Evolutionary conservation across 1,139 yeast genomes (phyloP), one percentile per base, ranked within the genome.

Genomic region (Eremothecium coryli): DNA sequence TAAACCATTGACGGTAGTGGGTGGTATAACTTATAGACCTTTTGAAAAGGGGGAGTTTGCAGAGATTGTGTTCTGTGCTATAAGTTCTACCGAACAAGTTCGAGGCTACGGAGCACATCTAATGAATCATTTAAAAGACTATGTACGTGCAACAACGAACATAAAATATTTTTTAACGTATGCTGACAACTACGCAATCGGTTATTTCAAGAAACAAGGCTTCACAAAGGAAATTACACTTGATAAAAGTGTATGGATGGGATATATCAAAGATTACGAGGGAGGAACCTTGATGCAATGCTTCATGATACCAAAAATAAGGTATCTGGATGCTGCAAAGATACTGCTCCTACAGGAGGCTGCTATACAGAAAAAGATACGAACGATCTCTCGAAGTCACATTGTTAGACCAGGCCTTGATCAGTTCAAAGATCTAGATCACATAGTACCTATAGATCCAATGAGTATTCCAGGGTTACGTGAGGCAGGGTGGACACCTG

Each of bases 211-310:
- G 53, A 90, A 90, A 56, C 99, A 90, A 60, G 99, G 99, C 1
- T 90, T 90, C 60, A 88, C 97, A 16, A 93, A 90, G 55, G 97
- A 90, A 43, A 82, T 90, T 30, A 71, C 95, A 4, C 67, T 90
- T 33, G 93, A 88, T 33, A 81, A 79, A 48, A 73, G 77, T 29
- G 70, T 80, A 24, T 90, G 99, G 99, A 85, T 86, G 93, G 99
- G 99, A 5, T 90, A 90, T 58, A 90, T 90, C 54, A 90, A 93
- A 60, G 98, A 90, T 65, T 90, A 90, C 58, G 99, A 90, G 63
- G 99, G 99, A 23, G 98, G 98, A 49, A 93, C 98, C 0, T 65
- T 90, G 41, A 90, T 90, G 97, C 97, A 93, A 60, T 93, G 98
- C 56, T 66, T 90, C 1, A 88, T 88, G 95, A 65, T 90, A 36